Percentiles rank a stretch among this genome's conserved stretches.
Evolutionary conservation across 352 stramenopile genomes (phyloP).

Genomic region (Phytophthora colocasiae): DNA sequence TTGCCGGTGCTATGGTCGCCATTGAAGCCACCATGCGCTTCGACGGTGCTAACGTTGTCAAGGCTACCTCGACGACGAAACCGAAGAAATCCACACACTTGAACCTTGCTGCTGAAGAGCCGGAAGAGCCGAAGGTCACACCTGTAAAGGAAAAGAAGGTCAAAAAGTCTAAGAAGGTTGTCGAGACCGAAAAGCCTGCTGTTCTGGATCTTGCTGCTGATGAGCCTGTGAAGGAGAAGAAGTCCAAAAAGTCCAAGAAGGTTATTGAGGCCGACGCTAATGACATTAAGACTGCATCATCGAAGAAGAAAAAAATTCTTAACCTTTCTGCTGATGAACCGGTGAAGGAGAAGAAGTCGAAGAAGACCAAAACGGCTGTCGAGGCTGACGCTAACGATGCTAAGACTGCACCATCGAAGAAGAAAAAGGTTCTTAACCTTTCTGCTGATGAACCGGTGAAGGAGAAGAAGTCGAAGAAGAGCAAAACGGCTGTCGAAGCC

Average conservation of each 20-base stretch:
- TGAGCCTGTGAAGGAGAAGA: slow-evolving; percentile 18
- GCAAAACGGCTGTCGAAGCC: slow-evolving; percentile 18
- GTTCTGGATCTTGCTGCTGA: too few species aligned
- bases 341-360: slow-evolving; percentile 35
- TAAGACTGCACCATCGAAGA: too few species aligned
- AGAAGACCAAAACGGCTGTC: slow-evolving; percentile 38
- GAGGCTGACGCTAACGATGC: too few species aligned
- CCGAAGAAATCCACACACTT: slow-evolving; percentile 23
- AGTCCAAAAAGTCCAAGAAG: slow-evolving; percentile 49
- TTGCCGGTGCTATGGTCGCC: slow-evolving; percentile 80
- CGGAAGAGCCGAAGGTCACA: too few species aligned
- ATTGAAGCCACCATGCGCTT: slow-evolving; percentile 82
- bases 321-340: background rate
- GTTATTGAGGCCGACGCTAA: too few species aligned
- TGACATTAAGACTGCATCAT: too few species aligned
- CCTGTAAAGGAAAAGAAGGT: background rate
- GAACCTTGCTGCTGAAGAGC: slow-evolving; percentile 13
- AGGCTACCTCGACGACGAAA: slow-evolving; percentile 13
- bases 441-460: slow-evolving; percentile 7
- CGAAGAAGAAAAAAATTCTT: too few species aligned
- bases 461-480: slow-evolving; percentile 41
- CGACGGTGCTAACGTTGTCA: slow-evolving; percentile 16
- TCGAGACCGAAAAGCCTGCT: background rate
- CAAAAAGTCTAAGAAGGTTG: slow-evolving; percentile 30
- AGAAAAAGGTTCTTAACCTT: too few species aligned